Percentiles rank a stretch among this genome's conserved stretches.
Evolutionary conservation across 345 rosid species (phyloP).

Genomic region (Murraya paniculata): DNA sequence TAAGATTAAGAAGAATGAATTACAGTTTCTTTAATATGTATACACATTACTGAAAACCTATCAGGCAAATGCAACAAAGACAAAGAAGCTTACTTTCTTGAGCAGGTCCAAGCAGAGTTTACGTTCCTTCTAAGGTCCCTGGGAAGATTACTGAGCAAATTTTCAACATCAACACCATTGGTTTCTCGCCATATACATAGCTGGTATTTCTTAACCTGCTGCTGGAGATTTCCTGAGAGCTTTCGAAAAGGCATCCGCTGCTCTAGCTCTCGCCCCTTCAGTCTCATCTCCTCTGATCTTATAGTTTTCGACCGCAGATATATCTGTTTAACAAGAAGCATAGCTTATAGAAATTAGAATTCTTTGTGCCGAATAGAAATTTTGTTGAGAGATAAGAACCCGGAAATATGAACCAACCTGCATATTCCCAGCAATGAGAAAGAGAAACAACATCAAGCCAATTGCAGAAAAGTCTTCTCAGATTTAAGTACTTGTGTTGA

Average conservation of each 20-base stretch:
- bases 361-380: too few relatives aligned
- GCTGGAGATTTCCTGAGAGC: not conserved
- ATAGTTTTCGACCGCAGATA: not conserved
- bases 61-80: too few relatives aligned
- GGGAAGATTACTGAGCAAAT: conserved; percentile 9
- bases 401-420: not conserved
- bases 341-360: not conserved
- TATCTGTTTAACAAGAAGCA: not conserved
- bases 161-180: not conserved
- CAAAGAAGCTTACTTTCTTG: not conserved
- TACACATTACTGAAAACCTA: too few relatives aligned
- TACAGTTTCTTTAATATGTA: not conserved
- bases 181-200: not conserved
- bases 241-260: not conserved
- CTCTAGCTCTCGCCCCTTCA: not conserved
- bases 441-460: not conserved
- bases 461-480: not conserved
- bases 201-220: not conserved
- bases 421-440: conserved; percentile 16
- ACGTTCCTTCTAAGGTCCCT: not conserved
- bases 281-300: conserved; percentile 1
- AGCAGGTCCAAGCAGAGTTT: not conserved
- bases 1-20: not conserved
- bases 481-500: not conserved
- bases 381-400: too few relatives aligned